These are phyloP conservation scores for Cytospora piceicola DNA, from an alignment of 2,329 filamentous ascomycete species.

Conservation along the genomic window DNA sequence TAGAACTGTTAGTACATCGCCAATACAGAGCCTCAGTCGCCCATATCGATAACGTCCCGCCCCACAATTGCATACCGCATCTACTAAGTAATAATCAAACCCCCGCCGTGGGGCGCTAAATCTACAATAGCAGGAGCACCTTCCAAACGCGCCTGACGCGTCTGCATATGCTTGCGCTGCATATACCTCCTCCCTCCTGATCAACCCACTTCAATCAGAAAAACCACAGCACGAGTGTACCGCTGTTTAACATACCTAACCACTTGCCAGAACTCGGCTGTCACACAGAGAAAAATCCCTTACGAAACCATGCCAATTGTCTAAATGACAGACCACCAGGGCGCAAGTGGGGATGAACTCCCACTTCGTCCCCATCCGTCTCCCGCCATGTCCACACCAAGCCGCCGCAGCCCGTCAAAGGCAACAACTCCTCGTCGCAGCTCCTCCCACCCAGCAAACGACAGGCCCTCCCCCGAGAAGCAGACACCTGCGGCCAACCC, in stretches of 20 bases:
- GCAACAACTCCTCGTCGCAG: conserved; percentile 26
- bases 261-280: neutral
- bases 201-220: neutral
- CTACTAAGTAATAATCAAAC: conserved; percentile 7
- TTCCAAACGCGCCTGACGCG: conserved; percentile 26
- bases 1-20: no score
- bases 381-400: conserved; percentile 22
- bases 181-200: neutral
- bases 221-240: neutral
- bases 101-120: conserved; percentile 7
- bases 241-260: neutral
- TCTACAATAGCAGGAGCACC: neutral
- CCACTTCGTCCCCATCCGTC: conserved; percentile 24
- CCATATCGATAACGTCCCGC: neutral
- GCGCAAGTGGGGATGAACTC: conserved; percentile 26
- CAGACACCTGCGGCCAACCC: conserved; percentile 15
- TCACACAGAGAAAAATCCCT: neutral
- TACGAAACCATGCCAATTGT: conserved; percentile 13
- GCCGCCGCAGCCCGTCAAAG: conserved; percentile 17
- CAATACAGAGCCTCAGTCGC: neutral
- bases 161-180: neutral
- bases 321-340: conserved; percentile 25
- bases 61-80: neutral
- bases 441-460: conserved; percentile 25
- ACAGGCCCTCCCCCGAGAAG: neutral